Evolutionary conservation across 257 asterid species (phyloP), one percentile per base, ranked within the genome.

Genomic region (Fraxinus pennsylvanica): DNA sequence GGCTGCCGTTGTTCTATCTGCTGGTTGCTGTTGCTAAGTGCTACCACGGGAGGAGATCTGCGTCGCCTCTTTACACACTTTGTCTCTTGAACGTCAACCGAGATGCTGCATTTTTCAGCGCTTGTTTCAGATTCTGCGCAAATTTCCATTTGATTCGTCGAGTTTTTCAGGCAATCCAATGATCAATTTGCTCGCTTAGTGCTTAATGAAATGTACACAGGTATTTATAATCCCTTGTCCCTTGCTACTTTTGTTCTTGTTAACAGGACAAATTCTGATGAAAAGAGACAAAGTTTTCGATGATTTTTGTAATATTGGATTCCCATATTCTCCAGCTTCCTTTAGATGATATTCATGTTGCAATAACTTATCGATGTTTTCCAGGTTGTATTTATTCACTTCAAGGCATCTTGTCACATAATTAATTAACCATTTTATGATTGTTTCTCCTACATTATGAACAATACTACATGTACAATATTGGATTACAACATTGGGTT

Each of bases 51-150:
- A 15, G 91, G 87, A n/a, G 92, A 85, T 70, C 96, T 81, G 21
- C 94, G 83, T 2, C 91, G 88, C 38, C 94, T 88, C 85, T 87
- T 92, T 5, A 79, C 72, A 29, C 85, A 80, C 77, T 87, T 89
- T 0, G 72, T 78, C 76, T 84, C 87, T 30, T 75, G 71, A 74
- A 50, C 71, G 12, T 73, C 84, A 43, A 61, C 80, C 45, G 78
- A 68, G 63, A 85, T 66, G 61, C 81, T 72, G 38, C 78, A 73
- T 68, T 82, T 82, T 10, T 86, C 81, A 9, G 82, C 79, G 76
- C 47, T 80, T 32, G 73, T 61, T 76, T 76, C 87, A 66, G 78
- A 47, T 73, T 88, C 84, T 25, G 61, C 73, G 71, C 77, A 79
- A 35, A 8, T 71, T 6, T 81, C 82, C 89, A 81, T 80, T 83